Base-by-base conservation (phyloP, 352 stramenopile genomes). In the Phytophthora podocarpi region DNA sequence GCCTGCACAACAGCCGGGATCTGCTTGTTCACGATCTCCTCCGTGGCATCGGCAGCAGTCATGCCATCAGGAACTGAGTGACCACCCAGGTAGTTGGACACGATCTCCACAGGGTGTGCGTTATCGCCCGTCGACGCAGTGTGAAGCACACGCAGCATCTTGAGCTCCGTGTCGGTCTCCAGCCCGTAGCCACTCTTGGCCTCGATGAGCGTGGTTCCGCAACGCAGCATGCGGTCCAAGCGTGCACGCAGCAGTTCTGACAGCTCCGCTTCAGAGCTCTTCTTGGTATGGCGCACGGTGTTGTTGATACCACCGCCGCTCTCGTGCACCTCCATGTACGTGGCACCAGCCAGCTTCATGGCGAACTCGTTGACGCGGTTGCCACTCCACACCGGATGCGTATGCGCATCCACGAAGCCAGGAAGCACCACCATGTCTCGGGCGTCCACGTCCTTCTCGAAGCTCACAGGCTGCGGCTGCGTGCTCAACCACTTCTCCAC, bases 361-460 rank as follows among this genome's bases (percentile, higher is more conserved):
- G 82, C 83, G 41, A 93, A 95, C 68, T 95, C 86, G 41, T 86
- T 76, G n/a, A 93, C 84, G 61, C 86, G 86, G 68, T 85, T 92
- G 56, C 86, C 86, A 43, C 80, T 89, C 80, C 82, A 95, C 23
- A 95, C 86, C 2, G 86, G 86, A 53, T 95, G 86, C 41, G 86
- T 95, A 56, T 95, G 86, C 39, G 78, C 83, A 46, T 95, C 86
- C 9, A 95, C 81, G 28, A 95, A 84, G 18, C 86, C 86, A 3
- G 83, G 84, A 16, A 95, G 62, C n/a, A 92, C 71, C 35, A 85
- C 89, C 37, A 82, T 67, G 21, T 79, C 84, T 18, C 75, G 80
- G 21, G 69, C 86, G 48, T 93, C 84, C 36, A 95, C 64, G 32
- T 91, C 67, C 21, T 79, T 75, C 21, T 91, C 86, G 46, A 95